phyloP scores from a whole-genome alignment of 2,329 filamentous ascomycete species.

The Pseudogymnoascus sp. region DNA sequence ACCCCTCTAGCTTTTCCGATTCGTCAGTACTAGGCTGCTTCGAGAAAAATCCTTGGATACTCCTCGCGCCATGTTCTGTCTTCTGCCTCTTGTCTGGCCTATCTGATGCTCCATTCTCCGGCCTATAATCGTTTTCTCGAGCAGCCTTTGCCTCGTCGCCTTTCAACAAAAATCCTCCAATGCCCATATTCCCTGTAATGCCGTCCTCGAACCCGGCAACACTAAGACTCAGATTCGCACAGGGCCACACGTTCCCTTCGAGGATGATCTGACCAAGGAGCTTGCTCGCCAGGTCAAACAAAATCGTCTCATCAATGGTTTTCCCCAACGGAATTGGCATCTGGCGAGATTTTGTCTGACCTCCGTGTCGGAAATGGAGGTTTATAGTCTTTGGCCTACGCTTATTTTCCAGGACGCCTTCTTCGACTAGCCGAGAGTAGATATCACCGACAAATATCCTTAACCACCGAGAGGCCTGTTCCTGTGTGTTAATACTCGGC shows the following conservation, averaged over 20 bases:
- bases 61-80: slow-evolving; percentile 21
- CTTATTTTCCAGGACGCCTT: slow-evolving; percentile 82
- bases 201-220: slow-evolving; percentile 92
- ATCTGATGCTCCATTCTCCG: slow-evolving; percentile 18
- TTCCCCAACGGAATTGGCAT: slow-evolving; percentile 71
- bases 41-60: slow-evolving; percentile 29
- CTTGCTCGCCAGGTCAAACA: slow-evolving; percentile 71
- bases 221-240: slow-evolving; percentile 79
- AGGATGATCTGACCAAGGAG: slow-evolving; percentile 71
- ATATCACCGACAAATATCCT: slow-evolving; percentile 90
- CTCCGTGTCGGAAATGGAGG: slow-evolving; percentile 70
- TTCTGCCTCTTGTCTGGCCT: slow-evolving; percentile 30
- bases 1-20: slow-evolving; percentile 28
- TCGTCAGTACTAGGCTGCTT: slow-evolving; percentile 21
- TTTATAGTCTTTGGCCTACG: slow-evolving; percentile 80
- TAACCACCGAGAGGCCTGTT: slow-evolving; percentile 80
- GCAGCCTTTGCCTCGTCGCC: slow-evolving; percentile 54
- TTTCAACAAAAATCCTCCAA: slow-evolving; percentile 78
- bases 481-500: slow-evolving; percentile 69
- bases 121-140: slow-evolving; percentile 17
- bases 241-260: slow-evolving; percentile 82
- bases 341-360: slow-evolving; percentile 68
- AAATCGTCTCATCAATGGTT: slow-evolving; percentile 60
- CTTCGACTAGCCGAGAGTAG: slow-evolving; percentile 80
- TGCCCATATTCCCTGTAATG: slow-evolving; percentile 74